A percentile compares a stretch with the other conserved stretches of the same genome.
Conservation (phyloP, 257 asterid genomes). For the Solanum boliviense region DNA sequence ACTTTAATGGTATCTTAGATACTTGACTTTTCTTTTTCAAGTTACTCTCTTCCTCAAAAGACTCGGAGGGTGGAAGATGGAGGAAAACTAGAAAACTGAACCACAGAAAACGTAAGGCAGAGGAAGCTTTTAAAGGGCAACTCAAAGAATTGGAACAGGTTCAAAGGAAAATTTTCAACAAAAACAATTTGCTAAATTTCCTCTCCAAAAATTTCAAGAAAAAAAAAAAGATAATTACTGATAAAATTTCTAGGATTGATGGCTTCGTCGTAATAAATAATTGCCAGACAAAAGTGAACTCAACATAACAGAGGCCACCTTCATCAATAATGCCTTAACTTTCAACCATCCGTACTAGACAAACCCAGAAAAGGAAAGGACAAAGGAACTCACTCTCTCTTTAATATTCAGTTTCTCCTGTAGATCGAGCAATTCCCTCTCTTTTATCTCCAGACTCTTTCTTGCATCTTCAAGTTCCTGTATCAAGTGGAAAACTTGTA, state of each 20-base stretch:
- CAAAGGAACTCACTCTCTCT: slow-evolving; percentile 49
- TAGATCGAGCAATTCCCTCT: slow-evolving; percentile 53
- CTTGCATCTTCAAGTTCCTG: slow-evolving; percentile 65
- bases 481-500: slow-evolving; percentile 10
- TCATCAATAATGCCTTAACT: not conserved
- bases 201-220: not conserved
- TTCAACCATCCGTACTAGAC: not conserved
- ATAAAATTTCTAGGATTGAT: not conserved
- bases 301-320: not conserved
- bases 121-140: not conserved
- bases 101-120: not conserved
- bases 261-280: not conserved
- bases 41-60: not conserved
- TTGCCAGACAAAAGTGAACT: not conserved
- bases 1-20: not conserved
- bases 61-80: not conserved
- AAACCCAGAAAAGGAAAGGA: not conserved
- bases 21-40: not conserved
- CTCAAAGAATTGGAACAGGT: not conserved
- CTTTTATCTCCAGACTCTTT: slow-evolving; percentile 58
- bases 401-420: slow-evolving; percentile 61
- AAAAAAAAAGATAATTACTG: not conserved
- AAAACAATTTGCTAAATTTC: not conserved
- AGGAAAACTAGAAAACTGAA: not conserved
- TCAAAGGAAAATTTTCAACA: not conserved